These are phyloP conservation scores for Cunninghamia lanceolata DNA, from an alignment of 75 land plant genomes.

Conservation along the genomic window DNA sequence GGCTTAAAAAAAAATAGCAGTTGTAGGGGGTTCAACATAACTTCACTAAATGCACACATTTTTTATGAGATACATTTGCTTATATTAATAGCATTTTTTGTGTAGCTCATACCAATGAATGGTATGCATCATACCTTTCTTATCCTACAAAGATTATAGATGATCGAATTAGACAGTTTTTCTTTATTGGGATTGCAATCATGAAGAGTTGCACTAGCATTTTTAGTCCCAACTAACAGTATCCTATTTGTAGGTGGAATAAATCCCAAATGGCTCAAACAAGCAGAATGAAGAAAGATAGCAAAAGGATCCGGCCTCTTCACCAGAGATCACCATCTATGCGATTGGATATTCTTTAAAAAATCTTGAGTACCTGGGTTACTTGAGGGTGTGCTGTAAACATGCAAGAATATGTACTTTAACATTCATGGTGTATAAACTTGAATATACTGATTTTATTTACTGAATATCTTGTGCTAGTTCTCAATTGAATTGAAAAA, in stretches of 20 bases:
- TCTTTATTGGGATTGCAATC: background rate
- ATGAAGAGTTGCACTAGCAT: background rate
- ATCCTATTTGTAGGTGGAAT: background rate
- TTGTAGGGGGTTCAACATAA: background rate
- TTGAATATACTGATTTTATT: background rate
- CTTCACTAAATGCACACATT: background rate
- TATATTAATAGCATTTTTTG: background rate
- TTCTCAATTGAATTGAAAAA: background rate
- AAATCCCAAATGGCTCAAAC: background rate
- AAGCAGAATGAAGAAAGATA: background rate
- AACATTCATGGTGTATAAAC: background rate
- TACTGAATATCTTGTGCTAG: background rate
- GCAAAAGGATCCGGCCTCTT: background rate
- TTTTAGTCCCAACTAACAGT: background rate
- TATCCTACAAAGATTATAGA: background rate
- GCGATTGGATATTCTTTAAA: background rate
- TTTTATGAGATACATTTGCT: background rate
- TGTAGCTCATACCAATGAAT: too few relatives aligned
- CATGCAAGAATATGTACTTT: background rate
- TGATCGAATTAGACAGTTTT: background rate
- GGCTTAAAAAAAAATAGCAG: background rate
- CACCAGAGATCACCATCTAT: background rate
- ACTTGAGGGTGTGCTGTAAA: background rate
- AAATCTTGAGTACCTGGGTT: background rate
- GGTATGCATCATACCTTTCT: too few relatives aligned